Conservation (phyloP, 2,329 filamentous ascomycete genomes). For the Alternaria sp. region DNA sequence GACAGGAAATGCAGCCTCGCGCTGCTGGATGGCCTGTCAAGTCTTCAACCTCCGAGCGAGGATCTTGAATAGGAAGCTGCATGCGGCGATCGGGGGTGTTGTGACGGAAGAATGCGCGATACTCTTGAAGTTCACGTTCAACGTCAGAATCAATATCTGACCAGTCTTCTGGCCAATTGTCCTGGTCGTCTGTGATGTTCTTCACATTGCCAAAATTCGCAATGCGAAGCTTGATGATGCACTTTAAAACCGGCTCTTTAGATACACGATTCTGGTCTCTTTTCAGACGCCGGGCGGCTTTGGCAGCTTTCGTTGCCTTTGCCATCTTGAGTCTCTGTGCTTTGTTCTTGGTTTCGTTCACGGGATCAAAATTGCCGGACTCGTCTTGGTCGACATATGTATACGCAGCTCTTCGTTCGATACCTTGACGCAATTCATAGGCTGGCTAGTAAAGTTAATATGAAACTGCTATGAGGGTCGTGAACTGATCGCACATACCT, state of each 20-base stretch:
- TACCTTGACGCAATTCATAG: conserved; percentile 36
- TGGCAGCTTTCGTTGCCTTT: conserved; percentile 24
- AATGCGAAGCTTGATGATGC: conserved; percentile 29
- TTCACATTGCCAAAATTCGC: conserved; percentile 26
- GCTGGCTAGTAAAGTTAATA: conserved; percentile 19
- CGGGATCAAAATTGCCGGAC: conserved; percentile 49
- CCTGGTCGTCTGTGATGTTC: conserved; percentile 33
- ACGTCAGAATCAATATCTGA: conserved; percentile 30
- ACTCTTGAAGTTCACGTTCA: conserved; percentile 18
- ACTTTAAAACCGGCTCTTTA: conserved; percentile 21
- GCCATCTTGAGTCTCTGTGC: conserved; percentile 10
- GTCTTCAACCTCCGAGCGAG: conserved; percentile 31
- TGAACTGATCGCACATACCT: not conserved
- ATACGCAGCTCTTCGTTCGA: conserved; percentile 25
- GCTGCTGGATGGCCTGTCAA: conserved; percentile 45
- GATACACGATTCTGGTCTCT: conserved; percentile 14
- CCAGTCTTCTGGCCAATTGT: conserved; percentile 41
- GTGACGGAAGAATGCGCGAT: conserved; percentile 12
- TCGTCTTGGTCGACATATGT: conserved; percentile 50
- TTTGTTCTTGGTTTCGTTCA: conserved; percentile 20
- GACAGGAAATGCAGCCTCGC: conserved; percentile 49
- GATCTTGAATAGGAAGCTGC: conserved; percentile 36
- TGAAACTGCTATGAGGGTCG: not conserved
- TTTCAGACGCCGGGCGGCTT: conserved; percentile 10
- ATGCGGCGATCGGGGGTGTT: conserved; percentile 18